Evolutionary conservation across 1,284 basidiomycete species (phyloP).

Genomic region (Ganoderma multipileum): DNA sequence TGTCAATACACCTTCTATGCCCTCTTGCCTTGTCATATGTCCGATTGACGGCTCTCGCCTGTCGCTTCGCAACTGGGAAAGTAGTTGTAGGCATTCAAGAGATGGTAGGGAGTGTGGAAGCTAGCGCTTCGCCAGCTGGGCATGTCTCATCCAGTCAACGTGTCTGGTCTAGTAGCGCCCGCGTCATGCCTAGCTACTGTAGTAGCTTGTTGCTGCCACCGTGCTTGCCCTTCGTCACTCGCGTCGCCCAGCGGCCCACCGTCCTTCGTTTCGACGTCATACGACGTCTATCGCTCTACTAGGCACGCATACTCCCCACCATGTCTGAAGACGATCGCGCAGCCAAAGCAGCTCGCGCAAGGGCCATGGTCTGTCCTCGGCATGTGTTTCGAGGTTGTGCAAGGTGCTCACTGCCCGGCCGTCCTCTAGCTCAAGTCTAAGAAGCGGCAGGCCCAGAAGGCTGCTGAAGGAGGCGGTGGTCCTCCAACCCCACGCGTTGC

Average conservation of each 20-base stretch:
- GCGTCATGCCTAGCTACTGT: not conserved
- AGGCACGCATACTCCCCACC: constrained; percentile 33
- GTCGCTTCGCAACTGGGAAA: not conserved
- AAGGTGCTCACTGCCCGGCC: constrained; percentile 22
- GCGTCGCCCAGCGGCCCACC: not conserved
- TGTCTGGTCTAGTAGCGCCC: constrained; percentile 13
- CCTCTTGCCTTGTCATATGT: constrained; percentile 1
- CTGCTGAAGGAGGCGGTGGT: constrained; percentile 41
- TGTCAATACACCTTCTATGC: constrained; percentile 32
- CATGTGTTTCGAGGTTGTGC: constrained; percentile 15
- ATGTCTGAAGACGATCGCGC: constrained; percentile 78
- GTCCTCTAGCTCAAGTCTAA: constrained; percentile 57
- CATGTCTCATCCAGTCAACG: not conserved
- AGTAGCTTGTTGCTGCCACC: not conserved
- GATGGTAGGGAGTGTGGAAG: not conserved
- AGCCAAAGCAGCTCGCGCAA: constrained; percentile 79
- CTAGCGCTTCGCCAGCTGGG: too few species aligned
- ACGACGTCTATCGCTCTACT: not conserved
- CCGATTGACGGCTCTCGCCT: not conserved
- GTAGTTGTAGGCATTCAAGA: not conserved
- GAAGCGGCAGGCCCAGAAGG: constrained; percentile 73
- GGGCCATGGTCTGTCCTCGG: constrained; percentile 65
- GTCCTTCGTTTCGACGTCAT: constrained; percentile 6
- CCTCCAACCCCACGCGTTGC: constrained; percentile 39
- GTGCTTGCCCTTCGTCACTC: not conserved